Base-by-base conservation (phyloP, 805 yeast species). In the Starmera amethionina region DNA sequence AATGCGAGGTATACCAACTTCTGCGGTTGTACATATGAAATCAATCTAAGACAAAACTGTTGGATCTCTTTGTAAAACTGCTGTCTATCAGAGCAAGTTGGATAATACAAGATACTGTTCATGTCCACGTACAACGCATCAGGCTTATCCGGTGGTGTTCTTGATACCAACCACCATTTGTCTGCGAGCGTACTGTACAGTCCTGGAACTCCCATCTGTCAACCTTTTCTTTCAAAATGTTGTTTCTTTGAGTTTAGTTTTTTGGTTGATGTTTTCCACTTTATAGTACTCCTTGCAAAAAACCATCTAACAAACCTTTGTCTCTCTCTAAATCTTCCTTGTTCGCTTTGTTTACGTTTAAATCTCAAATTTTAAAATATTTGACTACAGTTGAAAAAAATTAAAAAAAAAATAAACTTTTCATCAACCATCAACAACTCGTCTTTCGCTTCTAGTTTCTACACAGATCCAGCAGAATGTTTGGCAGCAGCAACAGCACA, bases 51-150 rank as follows among this genome's bases (percentile, higher is more conserved):
- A 45, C 90, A 84, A 54, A 88, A 90, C 32, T 79, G 76, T 62
- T 84, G 82, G 34, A 89, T 82, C 12, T 83, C 77, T 4, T 82
- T 75, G 62, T 75, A 82, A 71, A 88, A 82, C 54, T 83, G 85
- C 47, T 85, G 93, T 46, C 87, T 96, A 8, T 50, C 78, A 66
- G 40, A 78, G 65, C 14, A n/a, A 5, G 50, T 27, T 4, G 81
- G 71, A 22, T 75, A 81, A 58, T 84, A 97, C 45, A 90, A 65
- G 58, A 93, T 84, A 5, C 96, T 86, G 60, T 88, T 87, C 95
- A 90, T 84, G 65, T 93, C 98, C 45, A 93, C 72, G 52, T 88
- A 90, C 44, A 93, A 66, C 51, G 85, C 85, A 59, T 90, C 97
- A 59, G 85, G 90, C 11, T 10, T 13, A 15, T 14, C 32, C 11